Evolutionary conservation across 176 grass and related monocot species (phyloP).

Genomic region (Ananas comosus): DNA sequence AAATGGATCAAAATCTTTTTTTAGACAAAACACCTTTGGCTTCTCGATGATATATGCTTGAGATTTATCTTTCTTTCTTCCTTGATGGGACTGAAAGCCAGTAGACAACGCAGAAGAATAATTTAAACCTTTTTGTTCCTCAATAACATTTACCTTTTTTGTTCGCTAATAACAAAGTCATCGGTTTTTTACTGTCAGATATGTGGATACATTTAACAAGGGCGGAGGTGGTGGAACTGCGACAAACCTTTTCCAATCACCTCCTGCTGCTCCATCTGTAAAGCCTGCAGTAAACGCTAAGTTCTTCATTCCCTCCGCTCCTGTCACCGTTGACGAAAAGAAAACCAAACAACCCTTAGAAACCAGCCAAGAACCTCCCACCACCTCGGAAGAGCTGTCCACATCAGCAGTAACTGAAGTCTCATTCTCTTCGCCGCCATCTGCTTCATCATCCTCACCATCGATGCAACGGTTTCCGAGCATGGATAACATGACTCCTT

Average conservation of each 20-base stretch:
- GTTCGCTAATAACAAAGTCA: slow-evolving; percentile 11
- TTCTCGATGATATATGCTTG: too few species aligned
- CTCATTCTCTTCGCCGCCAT: slow-evolving; percentile 41
- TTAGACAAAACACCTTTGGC: too few species aligned
- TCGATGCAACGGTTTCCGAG: slow-evolving; percentile 61
- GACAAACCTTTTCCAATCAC: slow-evolving; percentile 47
- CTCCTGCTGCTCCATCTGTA: slow-evolving; percentile 40
- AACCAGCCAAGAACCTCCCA: slow-evolving; percentile 27
- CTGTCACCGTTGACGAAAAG: slow-evolving; percentile 28
- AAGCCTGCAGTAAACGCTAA: slow-evolving; percentile 49
- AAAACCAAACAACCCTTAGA: slow-evolving; percentile 28
- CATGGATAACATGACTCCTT: slow-evolving; percentile 50
- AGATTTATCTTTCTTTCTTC: too few species aligned
- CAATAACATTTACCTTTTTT: slow-evolving; percentile 6
- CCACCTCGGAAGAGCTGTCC: slow-evolving; percentile 31
- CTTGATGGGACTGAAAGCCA: too few species aligned
- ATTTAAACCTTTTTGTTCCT: neutral
- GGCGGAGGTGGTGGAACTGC: slow-evolving; percentile 29
- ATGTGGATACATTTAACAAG: slow-evolving; percentile 98
- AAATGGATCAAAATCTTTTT: too few species aligned
- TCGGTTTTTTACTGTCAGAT: slow-evolving; percentile 29
- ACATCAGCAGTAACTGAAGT: slow-evolving; percentile 33
- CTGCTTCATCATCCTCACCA: slow-evolving; percentile 21
- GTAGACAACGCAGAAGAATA: too few species aligned
- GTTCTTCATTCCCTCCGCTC: slow-evolving; percentile 57